These are phyloP conservation scores for Wickerhamomyces sydowiorum DNA, from an alignment of 805 yeast species.

Conservation along the genomic window DNA sequence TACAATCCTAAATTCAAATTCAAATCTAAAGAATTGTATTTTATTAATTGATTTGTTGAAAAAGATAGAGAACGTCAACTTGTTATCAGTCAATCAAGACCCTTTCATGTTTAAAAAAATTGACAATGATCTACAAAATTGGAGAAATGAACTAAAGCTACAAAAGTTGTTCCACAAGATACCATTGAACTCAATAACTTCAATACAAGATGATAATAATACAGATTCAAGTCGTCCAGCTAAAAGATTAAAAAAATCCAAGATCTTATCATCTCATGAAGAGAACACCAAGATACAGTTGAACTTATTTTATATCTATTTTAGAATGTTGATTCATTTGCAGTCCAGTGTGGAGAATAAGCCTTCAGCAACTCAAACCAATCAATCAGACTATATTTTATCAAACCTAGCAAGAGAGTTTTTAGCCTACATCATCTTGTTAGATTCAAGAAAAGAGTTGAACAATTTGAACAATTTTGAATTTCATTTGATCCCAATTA, in stretches of 20 bases:
- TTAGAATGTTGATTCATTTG: slow-evolving; percentile 36
- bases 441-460: slow-evolving; percentile 3
- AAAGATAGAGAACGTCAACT: slow-evolving; percentile 18
- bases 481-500: slow-evolving; percentile 22
- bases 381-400: background rate
- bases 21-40: slow-evolving; percentile 28
- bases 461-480: slow-evolving; percentile 20
- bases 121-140: slow-evolving; percentile 4
- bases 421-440: slow-evolving; percentile 2
- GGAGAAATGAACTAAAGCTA: slow-evolving; percentile 11
- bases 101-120: background rate
- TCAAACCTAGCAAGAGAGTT: slow-evolving; percentile 5
- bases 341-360: slow-evolving; percentile 17
- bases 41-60: slow-evolving; percentile 27
- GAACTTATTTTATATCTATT: slow-evolving; percentile 36
- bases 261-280: slow-evolving; percentile 9
- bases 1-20: slow-evolving; percentile 26
- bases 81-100: background rate
- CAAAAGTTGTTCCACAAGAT: slow-evolving; percentile 11
- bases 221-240: slow-evolving; percentile 27
- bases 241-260: slow-evolving; percentile 10
- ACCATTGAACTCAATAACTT: slow-evolving; percentile 4
- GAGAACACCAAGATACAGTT: slow-evolving; percentile 36
- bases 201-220: slow-evolving; percentile 5
- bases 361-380: slow-evolving; percentile 7